These are phyloP conservation scores for Colletotrichum lini DNA, from an alignment of 2,329 filamentous ascomycete species.

Conservation along the genomic window DNA sequence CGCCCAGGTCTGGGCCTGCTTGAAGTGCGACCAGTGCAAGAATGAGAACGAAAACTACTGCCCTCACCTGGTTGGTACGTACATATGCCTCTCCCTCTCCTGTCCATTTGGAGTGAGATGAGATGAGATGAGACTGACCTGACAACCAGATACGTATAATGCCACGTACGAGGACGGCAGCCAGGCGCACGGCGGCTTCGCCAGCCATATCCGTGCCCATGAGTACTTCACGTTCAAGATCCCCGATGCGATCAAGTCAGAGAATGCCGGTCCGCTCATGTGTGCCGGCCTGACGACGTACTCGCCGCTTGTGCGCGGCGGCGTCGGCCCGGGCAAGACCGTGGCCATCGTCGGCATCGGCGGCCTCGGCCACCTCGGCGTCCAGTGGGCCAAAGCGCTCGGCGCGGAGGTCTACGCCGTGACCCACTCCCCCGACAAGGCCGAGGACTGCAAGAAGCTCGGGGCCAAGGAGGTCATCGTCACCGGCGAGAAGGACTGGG, in stretches of 20 bases:
- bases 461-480: constrained; percentile 71
- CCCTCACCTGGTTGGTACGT: constrained; percentile 58
- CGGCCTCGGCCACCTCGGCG: constrained; percentile 80
- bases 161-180: constrained; percentile 70
- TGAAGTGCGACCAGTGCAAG: constrained; percentile 64
- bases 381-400: constrained; percentile 80
- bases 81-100: fast-evolving
- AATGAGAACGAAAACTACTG: constrained; percentile 66
- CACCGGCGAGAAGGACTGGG: constrained; percentile 69
- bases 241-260: constrained; percentile 65
- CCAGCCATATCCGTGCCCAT: constrained; percentile 64
- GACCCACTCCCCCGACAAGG: constrained; percentile 72
- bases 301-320: constrained; percentile 76
- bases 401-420: constrained; percentile 77
- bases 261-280: constrained; percentile 76
- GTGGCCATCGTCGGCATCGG: constrained; percentile 82
- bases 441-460: constrained; percentile 71
- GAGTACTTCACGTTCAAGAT: constrained; percentile 74
- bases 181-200: constrained; percentile 75
- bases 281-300: constrained; percentile 85
- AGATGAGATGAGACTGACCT: neutral
- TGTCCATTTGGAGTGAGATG: neutral
- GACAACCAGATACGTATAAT: constrained; percentile 67
- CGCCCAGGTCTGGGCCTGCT: constrained; percentile 71
- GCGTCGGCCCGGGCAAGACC: constrained; percentile 77